These are phyloP conservation scores for Rhodotorula paludigena DNA, from an alignment of 768 basidiomycete genomes.

Conservation along the genomic window DNA sequence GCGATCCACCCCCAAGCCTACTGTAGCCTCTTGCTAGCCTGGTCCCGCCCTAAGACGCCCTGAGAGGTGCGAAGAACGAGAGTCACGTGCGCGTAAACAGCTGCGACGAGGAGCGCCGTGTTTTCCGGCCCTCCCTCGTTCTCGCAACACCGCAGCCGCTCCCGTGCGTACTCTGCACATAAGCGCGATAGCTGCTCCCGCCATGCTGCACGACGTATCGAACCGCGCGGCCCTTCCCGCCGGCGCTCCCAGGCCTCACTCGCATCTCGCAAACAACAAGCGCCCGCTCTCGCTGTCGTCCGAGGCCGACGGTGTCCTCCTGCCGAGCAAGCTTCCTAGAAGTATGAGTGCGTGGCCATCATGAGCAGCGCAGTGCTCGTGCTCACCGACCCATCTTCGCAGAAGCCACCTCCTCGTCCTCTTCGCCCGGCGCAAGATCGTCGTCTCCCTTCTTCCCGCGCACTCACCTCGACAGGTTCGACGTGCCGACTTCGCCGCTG, in stretches of 20 bases:
- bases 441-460: constrained; percentile 26
- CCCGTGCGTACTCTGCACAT: not conserved
- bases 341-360: not conserved
- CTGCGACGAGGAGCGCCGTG: too few species aligned
- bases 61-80: too few species aligned
- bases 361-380: not conserved
- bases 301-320: not conserved
- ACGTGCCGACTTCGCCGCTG: constrained; percentile 15
- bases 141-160: accelerated
- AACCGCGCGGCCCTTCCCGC: not conserved
- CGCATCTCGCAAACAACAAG: not conserved
- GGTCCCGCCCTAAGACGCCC: too few species aligned
- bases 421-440: not conserved
- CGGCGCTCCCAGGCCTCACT: not conserved
- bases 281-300: not conserved
- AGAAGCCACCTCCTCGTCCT: not conserved
- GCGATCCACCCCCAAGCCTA: too few species aligned
- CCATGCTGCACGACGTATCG: constrained; percentile 13
- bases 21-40: too few species aligned
- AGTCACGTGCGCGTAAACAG: too few species aligned
- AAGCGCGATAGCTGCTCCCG: not conserved
- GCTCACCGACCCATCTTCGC: not conserved
- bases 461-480: constrained; percentile 17
- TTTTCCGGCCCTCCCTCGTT: too few species aligned
- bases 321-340: not conserved